phyloP scores from a whole-genome alignment of 2,329 filamentous ascomycete genomes.

The Fusarium oxysporum region DNA sequence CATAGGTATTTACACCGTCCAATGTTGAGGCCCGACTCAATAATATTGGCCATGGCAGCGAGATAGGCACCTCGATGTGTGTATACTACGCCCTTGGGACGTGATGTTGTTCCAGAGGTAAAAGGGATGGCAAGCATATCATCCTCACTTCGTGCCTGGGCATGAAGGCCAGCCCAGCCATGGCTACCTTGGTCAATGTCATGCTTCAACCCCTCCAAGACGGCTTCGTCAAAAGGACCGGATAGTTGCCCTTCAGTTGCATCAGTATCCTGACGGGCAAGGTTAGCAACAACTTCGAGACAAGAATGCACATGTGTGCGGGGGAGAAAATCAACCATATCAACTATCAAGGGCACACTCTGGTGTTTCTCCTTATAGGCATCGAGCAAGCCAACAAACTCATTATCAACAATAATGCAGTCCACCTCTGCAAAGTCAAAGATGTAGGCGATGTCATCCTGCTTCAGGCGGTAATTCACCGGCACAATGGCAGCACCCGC shows the following conservation, averaged over 20 bases:
- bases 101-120: slow-evolving; percentile 91
- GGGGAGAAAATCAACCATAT: slow-evolving; percentile 60
- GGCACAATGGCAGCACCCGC: slow-evolving; percentile 82
- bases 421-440: slow-evolving; percentile 90
- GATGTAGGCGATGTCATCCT: slow-evolving; percentile 90
- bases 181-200: slow-evolving; percentile 73
- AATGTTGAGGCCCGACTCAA: slow-evolving; percentile 86
- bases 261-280: slow-evolving; percentile 76
- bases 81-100: slow-evolving; percentile 92
- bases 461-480: slow-evolving; percentile 74
- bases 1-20: slow-evolving; percentile 86
- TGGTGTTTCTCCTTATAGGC: slow-evolving; percentile 71
- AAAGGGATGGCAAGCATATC: slow-evolving; percentile 88
- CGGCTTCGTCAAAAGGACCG: slow-evolving; percentile 85
- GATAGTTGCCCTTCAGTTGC: slow-evolving; percentile 76
- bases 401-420: slow-evolving; percentile 85
- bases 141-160: slow-evolving; percentile 80
- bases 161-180: slow-evolving; percentile 82
- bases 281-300: slow-evolving; percentile 15
- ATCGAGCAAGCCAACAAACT: slow-evolving; percentile 79
- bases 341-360: slow-evolving; percentile 77
- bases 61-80: slow-evolving; percentile 91
- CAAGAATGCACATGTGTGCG: background rate
- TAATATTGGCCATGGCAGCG: slow-evolving; percentile 83
- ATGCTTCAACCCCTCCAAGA: slow-evolving; percentile 81